Conservation (phyloP, 1,139 yeast species). For the Zygosaccharomyces sapae region DNA sequence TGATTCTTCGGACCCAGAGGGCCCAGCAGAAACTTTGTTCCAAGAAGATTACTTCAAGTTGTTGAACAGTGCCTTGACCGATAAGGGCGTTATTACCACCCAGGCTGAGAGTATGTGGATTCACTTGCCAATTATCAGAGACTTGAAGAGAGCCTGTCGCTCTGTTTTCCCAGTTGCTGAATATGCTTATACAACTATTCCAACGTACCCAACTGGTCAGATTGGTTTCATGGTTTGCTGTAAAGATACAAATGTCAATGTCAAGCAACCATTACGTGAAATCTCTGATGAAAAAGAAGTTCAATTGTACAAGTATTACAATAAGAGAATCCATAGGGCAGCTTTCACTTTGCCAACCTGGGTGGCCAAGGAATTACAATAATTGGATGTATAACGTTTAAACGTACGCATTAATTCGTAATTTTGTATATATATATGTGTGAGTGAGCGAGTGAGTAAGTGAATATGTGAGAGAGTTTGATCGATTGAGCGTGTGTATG, state of each 20-base stretch:
- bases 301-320: conserved; percentile 71
- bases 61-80: conserved; percentile 73
- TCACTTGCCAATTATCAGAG: conserved; percentile 72
- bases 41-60: conserved; percentile 82
- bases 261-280: conserved; percentile 63
- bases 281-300: conserved; percentile 61
- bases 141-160: conserved; percentile 68
- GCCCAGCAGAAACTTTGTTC: conserved; percentile 88
- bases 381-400: conserved; percentile 19
- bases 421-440: no score
- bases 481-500: background rate
- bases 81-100: conserved; percentile 83
- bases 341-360: conserved; percentile 85
- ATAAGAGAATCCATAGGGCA: conserved; percentile 73
- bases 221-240: conserved; percentile 92
- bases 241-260: conserved; percentile 61
- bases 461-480: no score
- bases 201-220: conserved; percentile 92
- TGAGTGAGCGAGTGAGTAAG: no score
- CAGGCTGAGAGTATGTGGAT: conserved; percentile 92
- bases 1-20: conserved; percentile 95
- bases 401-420: no score
- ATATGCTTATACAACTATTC: conserved; percentile 83
- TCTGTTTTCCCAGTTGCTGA: conserved; percentile 84
- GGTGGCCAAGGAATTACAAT: conserved; percentile 50